These are phyloP conservation scores for Aspergillus bridgeri DNA, from an alignment of 495 filamentous ascomycete genomes.

Conservation along the genomic window DNA sequence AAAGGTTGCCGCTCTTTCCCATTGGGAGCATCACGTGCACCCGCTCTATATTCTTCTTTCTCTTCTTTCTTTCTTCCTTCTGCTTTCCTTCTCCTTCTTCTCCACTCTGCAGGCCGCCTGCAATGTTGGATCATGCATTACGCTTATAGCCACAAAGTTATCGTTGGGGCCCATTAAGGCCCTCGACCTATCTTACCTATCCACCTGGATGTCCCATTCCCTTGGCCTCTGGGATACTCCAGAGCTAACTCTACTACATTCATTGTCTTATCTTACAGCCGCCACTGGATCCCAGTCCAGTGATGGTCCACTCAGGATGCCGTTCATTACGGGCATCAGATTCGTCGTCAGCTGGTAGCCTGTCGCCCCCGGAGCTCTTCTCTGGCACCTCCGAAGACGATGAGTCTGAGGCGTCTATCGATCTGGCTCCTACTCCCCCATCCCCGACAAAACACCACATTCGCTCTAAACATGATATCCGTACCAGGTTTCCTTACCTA, in stretches of 20 bases:
- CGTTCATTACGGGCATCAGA: constrained; percentile 24
- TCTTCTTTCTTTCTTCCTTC: not conserved
- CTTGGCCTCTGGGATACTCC: constrained; percentile 15
- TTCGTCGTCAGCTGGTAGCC: not conserved
- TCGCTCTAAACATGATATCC: not conserved
- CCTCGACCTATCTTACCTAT: not conserved
- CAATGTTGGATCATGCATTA: not conserved
- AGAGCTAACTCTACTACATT: constrained; percentile 7
- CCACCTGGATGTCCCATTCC: constrained; percentile 16
- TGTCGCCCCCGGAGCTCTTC: constrained; percentile 2
- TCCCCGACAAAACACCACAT: not conserved
- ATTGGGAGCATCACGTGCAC: constrained; percentile 12
- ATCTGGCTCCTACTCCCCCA: not conserved
- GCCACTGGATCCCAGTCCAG: not conserved
- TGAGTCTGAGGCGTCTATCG: constrained; percentile 4
- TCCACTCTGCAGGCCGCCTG: not conserved
- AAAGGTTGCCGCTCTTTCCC: constrained; percentile 10
- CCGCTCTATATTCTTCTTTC: constrained; percentile 3
- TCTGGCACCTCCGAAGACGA: constrained; percentile 5
- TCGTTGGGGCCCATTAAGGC: not conserved
- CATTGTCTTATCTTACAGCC: not conserved
- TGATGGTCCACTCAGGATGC: constrained; percentile 24
- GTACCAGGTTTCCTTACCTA: not conserved
- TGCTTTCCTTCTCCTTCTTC: constrained; percentile 2
- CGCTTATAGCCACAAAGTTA: not conserved